phyloP scores from a whole-genome alignment of 2,329 filamentous ascomycete genomes.

The Epichloe sp. region DNA sequence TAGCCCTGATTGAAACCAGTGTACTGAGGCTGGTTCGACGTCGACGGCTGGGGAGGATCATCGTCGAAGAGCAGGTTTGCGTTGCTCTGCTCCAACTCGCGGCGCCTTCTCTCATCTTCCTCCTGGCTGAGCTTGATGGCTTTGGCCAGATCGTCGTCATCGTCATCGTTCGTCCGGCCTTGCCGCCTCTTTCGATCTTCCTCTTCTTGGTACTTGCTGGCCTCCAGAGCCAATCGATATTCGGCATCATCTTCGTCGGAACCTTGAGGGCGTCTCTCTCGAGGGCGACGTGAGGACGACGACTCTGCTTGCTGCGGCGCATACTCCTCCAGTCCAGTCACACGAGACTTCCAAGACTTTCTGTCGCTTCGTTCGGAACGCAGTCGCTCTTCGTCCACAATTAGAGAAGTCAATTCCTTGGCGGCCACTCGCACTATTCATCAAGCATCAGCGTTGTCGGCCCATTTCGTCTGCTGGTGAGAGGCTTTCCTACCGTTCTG shows the following conservation, averaged over 20 bases:
- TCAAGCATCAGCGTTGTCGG: constrained; percentile 6
- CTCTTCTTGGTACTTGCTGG: constrained; percentile 89
- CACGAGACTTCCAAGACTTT: constrained; percentile 92
- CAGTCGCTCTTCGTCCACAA: constrained; percentile 86
- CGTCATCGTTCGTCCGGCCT: constrained; percentile 37
- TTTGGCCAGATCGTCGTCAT: constrained; percentile 82
- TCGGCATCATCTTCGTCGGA: constrained; percentile 80
- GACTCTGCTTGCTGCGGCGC: constrained; percentile 31
- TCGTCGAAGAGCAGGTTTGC: constrained; percentile 83
- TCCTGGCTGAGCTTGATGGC: constrained; percentile 90
- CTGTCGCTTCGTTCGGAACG: constrained; percentile 82
- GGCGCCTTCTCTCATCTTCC: constrained; percentile 80
- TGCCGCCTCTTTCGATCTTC: constrained; percentile 70
- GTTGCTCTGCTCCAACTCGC: constrained; percentile 78
- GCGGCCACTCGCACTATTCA: constrained; percentile 76
- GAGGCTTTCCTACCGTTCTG: constrained; percentile 63
- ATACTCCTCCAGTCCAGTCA: constrained; percentile 83
- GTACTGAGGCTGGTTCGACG: constrained; percentile 48
- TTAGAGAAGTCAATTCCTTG: constrained; percentile 84
- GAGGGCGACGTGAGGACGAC: constrained; percentile 30
- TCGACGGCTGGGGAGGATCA: constrained; percentile 38
- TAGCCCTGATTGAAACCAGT: constrained; percentile 96
- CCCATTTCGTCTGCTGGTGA: not conserved
- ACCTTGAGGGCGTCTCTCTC: constrained; percentile 32
- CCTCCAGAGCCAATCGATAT: constrained; percentile 80